Evolutionary conservation across 179 eudicot species (phyloP).

Genomic region (Actinidia polygama): DNA sequence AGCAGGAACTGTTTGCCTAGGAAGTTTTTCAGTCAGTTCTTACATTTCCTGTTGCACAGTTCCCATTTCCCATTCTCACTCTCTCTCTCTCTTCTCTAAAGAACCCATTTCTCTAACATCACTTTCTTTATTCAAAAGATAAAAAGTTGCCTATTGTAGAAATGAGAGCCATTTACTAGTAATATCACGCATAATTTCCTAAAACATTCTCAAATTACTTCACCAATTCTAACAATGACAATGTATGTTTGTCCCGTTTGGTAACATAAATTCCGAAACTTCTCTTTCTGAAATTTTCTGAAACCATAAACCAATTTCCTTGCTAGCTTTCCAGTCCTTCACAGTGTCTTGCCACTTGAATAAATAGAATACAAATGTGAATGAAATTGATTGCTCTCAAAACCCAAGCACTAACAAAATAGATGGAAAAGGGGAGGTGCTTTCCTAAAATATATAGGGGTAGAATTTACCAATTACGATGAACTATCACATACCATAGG

Average conservation of each 20-base stretch:
- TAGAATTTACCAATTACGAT: background rate
- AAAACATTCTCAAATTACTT: background rate
- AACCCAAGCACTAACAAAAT: background rate
- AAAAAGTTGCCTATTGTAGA: background rate
- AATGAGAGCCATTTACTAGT: background rate
- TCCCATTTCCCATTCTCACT: too few relatives aligned
- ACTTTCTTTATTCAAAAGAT: background rate
- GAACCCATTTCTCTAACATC: background rate
- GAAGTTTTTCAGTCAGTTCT: background rate
- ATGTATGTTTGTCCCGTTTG: background rate
- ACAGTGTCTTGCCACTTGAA: background rate
- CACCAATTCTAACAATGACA: background rate
- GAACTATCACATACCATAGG: slow-evolving; percentile 64
- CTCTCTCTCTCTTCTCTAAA: background rate
- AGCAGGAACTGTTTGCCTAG: background rate
- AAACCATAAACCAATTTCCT: background rate
- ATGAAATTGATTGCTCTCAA: background rate
- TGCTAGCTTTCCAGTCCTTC: background rate
- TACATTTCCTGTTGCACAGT: background rate
- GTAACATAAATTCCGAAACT: background rate
- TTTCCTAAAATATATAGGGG: background rate
- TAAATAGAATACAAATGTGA: background rate
- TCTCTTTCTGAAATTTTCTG: background rate
- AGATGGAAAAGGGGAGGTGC: background rate
- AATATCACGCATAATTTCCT: background rate